Conservation (phyloP, 1,284 basidiomycete genomes). For the Trichosporon inkin region DNA sequence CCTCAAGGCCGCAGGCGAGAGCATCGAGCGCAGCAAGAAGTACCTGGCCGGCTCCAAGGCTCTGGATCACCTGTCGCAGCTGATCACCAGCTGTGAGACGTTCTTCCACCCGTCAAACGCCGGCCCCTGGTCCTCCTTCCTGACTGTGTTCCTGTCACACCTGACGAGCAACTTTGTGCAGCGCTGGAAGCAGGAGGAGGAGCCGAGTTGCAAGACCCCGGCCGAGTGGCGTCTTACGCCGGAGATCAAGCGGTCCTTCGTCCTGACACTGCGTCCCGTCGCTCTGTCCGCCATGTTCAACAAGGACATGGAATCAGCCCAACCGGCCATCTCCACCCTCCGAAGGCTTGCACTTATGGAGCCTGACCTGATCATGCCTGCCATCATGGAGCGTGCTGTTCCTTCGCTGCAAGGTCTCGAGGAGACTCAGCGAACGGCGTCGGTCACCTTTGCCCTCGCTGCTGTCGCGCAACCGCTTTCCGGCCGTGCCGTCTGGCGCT, state of each 20-base stretch:
- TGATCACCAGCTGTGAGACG: slow-evolving; percentile 89
- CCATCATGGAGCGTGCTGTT: slow-evolving; percentile 86
- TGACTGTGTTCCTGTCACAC: slow-evolving; percentile 73
- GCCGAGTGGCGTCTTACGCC: slow-evolving; percentile 67
- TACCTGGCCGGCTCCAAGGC: slow-evolving; percentile 84
- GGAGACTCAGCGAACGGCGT: slow-evolving; percentile 88
- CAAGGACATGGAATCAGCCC: slow-evolving; percentile 59
- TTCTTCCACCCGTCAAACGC: slow-evolving; percentile 53
- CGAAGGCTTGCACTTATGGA: slow-evolving; percentile 67
- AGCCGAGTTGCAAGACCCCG: slow-evolving; percentile 75
- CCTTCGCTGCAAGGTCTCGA: slow-evolving; percentile 88
- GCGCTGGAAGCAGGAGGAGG: slow-evolving; percentile 77
- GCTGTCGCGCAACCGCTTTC: slow-evolving; percentile 74
- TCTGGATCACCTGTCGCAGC: slow-evolving; percentile 78
- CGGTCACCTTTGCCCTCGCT: slow-evolving; percentile 82
- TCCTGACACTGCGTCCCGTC: slow-evolving; percentile 75
- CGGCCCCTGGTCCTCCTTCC: slow-evolving; percentile 52
- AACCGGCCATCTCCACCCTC: slow-evolving; percentile 52
- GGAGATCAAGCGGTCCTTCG: slow-evolving; percentile 76
- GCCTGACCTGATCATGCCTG: slow-evolving; percentile 83
- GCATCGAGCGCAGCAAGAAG: slow-evolving; percentile 42
- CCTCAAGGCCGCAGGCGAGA: slow-evolving; percentile 41
- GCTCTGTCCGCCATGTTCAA: slow-evolving; percentile 93
- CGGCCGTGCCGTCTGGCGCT: slow-evolving; percentile 67
- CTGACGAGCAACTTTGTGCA: slow-evolving; percentile 79